A percentile compares a stretch with the other conserved stretches of the same genome.
phyloP scores from a whole-genome alignment of 768 basidiomycete genomes.

The Nidula microcarpa region DNA sequence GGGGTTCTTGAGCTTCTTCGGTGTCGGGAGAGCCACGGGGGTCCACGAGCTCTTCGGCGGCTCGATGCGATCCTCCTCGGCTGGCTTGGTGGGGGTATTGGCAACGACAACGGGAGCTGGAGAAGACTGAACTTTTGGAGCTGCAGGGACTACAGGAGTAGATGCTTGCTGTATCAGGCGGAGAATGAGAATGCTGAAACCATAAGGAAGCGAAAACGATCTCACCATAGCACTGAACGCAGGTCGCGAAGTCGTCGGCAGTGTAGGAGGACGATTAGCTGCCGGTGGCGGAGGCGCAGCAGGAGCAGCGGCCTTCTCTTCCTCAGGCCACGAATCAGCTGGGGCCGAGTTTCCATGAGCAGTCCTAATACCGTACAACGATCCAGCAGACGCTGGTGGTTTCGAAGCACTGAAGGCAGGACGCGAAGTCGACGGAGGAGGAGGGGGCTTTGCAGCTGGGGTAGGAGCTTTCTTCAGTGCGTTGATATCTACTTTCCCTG shows the following conservation, averaged over 20 bases:
- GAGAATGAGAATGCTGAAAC: background rate
- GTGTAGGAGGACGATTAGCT: slow-evolving; percentile 42
- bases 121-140: slow-evolving; percentile 17
- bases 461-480: slow-evolving; percentile 48
- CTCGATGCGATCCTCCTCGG: slow-evolving; percentile 78
- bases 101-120: slow-evolving; percentile 40
- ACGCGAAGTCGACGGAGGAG: slow-evolving; percentile 39
- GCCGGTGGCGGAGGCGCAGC: slow-evolving; percentile 39
- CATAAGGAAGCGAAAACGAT: background rate
- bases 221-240: slow-evolving; percentile 32
- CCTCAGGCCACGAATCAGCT: slow-evolving; percentile 60
- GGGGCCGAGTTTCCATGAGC: slow-evolving; percentile 36
- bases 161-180: background rate
- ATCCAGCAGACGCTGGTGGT: slow-evolving; percentile 36
- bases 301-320: slow-evolving; percentile 31
- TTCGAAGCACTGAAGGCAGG: slow-evolving; percentile 43
- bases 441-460: slow-evolving; percentile 29
- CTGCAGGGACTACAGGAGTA: slow-evolving; percentile 12
- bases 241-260: slow-evolving; percentile 29
- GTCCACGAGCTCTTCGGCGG: slow-evolving; percentile 87
- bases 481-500: slow-evolving; percentile 71
- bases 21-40: slow-evolving; percentile 80
- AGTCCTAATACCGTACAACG: slow-evolving; percentile 32
- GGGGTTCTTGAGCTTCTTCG: slow-evolving; percentile 85
- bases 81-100: slow-evolving; percentile 58